Evolutionary conservation across 2,329 filamentous ascomycete species (phyloP), one percentile per base, ranked within the genome.

Genomic region (Pseudogymnoascus sp.): DNA sequence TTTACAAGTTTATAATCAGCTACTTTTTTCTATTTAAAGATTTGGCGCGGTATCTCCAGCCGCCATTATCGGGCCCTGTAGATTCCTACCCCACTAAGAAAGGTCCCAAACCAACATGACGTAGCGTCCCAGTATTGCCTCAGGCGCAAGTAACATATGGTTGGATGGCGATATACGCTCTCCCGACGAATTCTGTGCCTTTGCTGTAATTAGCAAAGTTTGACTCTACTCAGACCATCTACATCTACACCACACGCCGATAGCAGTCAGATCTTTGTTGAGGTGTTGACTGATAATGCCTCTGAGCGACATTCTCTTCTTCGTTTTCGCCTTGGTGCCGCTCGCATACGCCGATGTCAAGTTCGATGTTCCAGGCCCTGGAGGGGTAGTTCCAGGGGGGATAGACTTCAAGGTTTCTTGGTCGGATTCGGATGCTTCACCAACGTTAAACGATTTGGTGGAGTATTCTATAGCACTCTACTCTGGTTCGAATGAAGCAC

Each of bases 401-500:
- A 75, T 78, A 61, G 72, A 78, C 12, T 76, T 89, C 59, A 78
- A 77, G 3, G 76, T 86, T 16, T 75, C 78, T 67, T 88, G 84
- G 84, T 76, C 78, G 64, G 84, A 87, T 16, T 80, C 79, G 28
- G 81, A 81, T 41, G 74, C 74, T 19, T 73, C 77, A 46, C 83
- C 84, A 2, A 70, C 75, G 2, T 71, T 86, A 37, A 70, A 79
- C 6, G 77, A 82, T 63, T 75, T 87, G 43, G 72, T 75, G 2
- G 77, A 78, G 16, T 89, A 85, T 72, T 76, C 82, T 65, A 73
- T 89, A 59, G 82, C 81, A 67, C 75, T 89, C 22, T 84, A 83
- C 69, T 81, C 83, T 6, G 86, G 86, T 62, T 84, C 85, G 53
- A 84, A 87, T 70, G 74, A 76, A 2, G 75, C 73, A 16, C 77